Percentiles rank a stretch among this genome's conserved stretches.
These are phyloP conservation scores for Phytophthora uliginosa DNA, from an alignment of 352 stramenopile species.

Conservation along the genomic window DNA sequence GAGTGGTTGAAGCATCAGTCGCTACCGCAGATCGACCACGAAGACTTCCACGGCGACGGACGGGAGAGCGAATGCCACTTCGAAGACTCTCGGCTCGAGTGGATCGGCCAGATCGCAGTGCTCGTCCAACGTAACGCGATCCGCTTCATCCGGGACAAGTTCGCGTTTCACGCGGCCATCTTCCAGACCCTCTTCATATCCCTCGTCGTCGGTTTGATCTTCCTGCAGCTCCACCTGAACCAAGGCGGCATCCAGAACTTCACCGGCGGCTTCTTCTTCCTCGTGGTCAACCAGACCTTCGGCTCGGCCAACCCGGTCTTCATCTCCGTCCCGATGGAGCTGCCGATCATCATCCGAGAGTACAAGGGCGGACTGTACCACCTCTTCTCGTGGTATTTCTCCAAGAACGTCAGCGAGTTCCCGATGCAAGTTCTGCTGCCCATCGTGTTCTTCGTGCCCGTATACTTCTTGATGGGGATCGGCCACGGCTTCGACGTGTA, in stretches of 20 bases:
- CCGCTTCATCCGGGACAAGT: conserved; percentile 45
- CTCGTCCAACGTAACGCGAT: conserved; percentile 48
- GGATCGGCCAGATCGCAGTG: conserved; percentile 40
- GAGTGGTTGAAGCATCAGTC: conserved; percentile 32
- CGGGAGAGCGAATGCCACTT: background rate
- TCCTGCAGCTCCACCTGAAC: conserved; percentile 50
- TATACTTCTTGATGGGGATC: conserved; percentile 58
- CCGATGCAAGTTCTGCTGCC: conserved; percentile 55
- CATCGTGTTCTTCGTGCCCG: conserved; percentile 47
- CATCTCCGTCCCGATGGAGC: conserved; percentile 48
- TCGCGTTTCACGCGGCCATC: conserved; percentile 36
- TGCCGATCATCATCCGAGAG: conserved; percentile 56
- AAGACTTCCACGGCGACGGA: background rate
- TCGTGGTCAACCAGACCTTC: conserved; percentile 55
- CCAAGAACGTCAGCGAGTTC: conserved; percentile 66
- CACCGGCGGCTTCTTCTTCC: conserved; percentile 56
- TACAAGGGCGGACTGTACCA: conserved; percentile 50
- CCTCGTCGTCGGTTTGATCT: conserved; percentile 55
- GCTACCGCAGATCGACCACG: conserved; percentile 12
- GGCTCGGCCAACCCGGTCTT: conserved; percentile 42
- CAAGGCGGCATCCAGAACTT: conserved; percentile 61
- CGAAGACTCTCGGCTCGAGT: conserved; percentile 29
- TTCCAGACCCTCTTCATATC: conserved; percentile 46
- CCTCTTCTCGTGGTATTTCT: conserved; percentile 53
- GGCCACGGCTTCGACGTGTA: conserved; percentile 44